phyloP scores from a whole-genome alignment of 768 basidiomycete species.

The Clavulina sp. region DNA sequence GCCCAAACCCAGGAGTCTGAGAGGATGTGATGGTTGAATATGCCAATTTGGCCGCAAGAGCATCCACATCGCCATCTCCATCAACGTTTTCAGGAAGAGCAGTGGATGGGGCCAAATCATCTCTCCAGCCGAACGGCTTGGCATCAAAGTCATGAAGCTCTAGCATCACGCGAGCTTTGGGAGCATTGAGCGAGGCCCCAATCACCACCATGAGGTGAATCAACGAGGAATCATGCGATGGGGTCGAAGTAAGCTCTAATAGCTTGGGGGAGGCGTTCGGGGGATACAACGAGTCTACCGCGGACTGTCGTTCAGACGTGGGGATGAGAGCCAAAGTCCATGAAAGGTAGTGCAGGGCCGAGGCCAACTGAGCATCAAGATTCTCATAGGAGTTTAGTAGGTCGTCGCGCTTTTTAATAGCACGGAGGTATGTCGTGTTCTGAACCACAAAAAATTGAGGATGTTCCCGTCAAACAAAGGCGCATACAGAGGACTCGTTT shows the following conservation, averaged over 20 bases:
- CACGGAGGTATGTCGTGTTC: background rate
- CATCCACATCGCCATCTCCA: too few species aligned
- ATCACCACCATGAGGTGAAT: slow-evolving; percentile 1
- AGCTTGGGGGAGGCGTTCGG: background rate
- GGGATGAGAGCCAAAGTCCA: background rate
- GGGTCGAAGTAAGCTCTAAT: background rate
- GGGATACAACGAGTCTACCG: too few species aligned
- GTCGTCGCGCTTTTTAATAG: slow-evolving; percentile 1
- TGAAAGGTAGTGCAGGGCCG: background rate
- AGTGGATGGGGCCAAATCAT: background rate
- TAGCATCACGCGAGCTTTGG: background rate
- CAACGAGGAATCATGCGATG: background rate
- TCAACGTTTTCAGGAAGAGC: too few species aligned
- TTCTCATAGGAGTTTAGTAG: background rate
- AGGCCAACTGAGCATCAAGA: background rate
- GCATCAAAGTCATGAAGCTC: slow-evolving; percentile 1
- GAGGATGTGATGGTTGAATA: too few species aligned
- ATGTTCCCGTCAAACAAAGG: background rate
- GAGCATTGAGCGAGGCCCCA: background rate
- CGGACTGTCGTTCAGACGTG: too few species aligned
- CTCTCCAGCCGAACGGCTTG: background rate
- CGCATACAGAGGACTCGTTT: too few species aligned
- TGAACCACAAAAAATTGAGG: background rate
- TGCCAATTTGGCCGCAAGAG: too few species aligned
- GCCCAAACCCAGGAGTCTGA: too few species aligned